Percentiles rank a stretch among this genome's conserved stretches.
These are phyloP conservation scores for Venturia effusa DNA, from an alignment of 2,329 filamentous ascomycete genomes.

Conservation along the genomic window DNA sequence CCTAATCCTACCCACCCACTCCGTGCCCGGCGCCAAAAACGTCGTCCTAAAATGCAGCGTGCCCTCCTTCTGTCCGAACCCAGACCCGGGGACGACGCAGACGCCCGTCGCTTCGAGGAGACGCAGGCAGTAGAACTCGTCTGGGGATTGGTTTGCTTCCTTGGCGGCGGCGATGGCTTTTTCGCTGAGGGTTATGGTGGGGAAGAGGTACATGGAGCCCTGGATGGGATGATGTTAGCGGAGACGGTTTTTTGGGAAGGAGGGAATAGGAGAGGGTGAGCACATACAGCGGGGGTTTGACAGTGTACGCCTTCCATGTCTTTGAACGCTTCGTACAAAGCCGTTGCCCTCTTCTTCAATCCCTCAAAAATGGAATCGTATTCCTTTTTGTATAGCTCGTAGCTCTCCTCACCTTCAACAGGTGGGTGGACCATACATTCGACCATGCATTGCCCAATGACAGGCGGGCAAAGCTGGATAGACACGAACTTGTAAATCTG, in stretches of 20 bases:
- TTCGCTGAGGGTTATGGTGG: slow-evolving; percentile 68
- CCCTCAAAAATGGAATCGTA: slow-evolving; percentile 74
- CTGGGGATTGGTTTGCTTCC: slow-evolving; percentile 60
- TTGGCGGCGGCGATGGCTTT: slow-evolving; percentile 68
- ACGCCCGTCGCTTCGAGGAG: slow-evolving; percentile 90
- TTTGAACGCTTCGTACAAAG: slow-evolving; percentile 81
- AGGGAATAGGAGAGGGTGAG: slow-evolving; percentile 9
- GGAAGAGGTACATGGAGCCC: slow-evolving; percentile 98
- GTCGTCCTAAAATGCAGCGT: slow-evolving; percentile 93
- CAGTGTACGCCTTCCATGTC: slow-evolving; percentile 95
- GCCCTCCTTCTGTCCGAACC: slow-evolving; percentile 88
- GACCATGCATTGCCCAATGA: slow-evolving; percentile 90
- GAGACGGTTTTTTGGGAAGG: slow-evolving; percentile 1
- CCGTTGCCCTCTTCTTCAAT: slow-evolving; percentile 66
- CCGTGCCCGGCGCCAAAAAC: slow-evolving; percentile 89
- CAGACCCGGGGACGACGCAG: slow-evolving; percentile 83
- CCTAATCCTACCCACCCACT: slow-evolving; percentile 79
- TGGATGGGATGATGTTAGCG: slow-evolving; percentile 26
- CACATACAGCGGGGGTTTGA: slow-evolving; percentile 58
- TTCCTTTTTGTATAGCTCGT: slow-evolving; percentile 73
- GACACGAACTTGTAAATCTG: slow-evolving; percentile 99
- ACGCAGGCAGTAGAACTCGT: slow-evolving; percentile 90
- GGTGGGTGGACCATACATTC: slow-evolving; percentile 98
- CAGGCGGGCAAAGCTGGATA: slow-evolving; percentile 91
- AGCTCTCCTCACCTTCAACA: slow-evolving; percentile 68